Conservation (phyloP, 2,329 filamentous ascomycete genomes). For the Ophioceras dolichostomum region DNA sequence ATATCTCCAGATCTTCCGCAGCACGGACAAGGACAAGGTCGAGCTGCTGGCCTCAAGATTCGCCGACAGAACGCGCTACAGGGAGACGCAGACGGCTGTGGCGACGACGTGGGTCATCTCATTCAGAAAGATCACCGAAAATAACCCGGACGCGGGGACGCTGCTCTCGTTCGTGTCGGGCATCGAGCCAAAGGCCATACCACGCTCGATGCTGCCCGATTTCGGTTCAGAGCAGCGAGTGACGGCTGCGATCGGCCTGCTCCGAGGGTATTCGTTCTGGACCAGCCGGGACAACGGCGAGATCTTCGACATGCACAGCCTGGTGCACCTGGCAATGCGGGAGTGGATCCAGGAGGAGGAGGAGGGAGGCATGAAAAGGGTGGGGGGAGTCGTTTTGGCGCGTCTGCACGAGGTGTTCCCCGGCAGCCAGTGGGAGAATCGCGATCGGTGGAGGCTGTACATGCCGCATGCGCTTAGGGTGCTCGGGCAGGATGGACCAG, state of each 20-base stretch:
- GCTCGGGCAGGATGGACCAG: too few species aligned
- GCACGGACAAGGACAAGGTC: constrained; percentile 12
- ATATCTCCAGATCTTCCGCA: constrained; percentile 9
- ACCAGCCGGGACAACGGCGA: constrained; percentile 10
- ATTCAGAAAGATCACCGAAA: constrained; percentile 21
- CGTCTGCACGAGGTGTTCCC: constrained; percentile 7
- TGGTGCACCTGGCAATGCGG: constrained; percentile 20
- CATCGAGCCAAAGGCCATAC: constrained; percentile 26
- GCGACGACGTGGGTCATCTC: constrained; percentile 25
- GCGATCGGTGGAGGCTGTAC: constrained; percentile 11
- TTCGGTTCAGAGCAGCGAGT: constrained; percentile 6
- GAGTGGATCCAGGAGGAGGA: constrained; percentile 14
- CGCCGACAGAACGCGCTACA: constrained; percentile 16
- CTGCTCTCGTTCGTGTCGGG: constrained; percentile 24
- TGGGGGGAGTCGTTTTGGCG: constrained; percentile 4
- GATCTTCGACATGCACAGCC: constrained; percentile 22
- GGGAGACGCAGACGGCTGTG: constrained; percentile 17
- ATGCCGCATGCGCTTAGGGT: constrained; percentile 15
- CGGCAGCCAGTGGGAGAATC: constrained; percentile 5
- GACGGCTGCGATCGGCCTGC: constrained; percentile 15
- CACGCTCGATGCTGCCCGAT: constrained; percentile 18
- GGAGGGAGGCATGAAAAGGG: not conserved
- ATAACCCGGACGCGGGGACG: constrained; percentile 17
- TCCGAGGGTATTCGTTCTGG: constrained; percentile 20
- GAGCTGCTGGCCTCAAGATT: constrained; percentile 19